Evolutionary conservation across 352 stramenopile genomes (phyloP).

Genomic region (Phytopythium chamaehyphon): DNA sequence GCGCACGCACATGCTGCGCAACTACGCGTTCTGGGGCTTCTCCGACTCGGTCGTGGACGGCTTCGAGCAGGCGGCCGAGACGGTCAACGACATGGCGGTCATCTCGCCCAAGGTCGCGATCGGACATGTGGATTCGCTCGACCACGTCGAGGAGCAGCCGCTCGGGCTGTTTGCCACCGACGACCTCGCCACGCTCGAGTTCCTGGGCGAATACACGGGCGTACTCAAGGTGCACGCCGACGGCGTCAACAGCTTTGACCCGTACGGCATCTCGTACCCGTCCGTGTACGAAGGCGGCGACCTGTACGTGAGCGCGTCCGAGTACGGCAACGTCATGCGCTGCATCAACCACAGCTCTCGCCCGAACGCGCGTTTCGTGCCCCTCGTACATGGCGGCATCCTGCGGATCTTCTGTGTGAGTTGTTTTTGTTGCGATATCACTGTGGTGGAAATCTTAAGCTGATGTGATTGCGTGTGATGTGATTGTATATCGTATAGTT

Average conservation of each 20-base stretch:
- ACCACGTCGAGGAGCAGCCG: constrained; percentile 36
- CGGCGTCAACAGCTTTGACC: constrained; percentile 38
- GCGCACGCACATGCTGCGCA: constrained; percentile 55
- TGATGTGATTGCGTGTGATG: constrained; percentile 5
- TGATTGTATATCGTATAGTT: constrained; percentile 33
- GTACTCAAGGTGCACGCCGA: constrained; percentile 50
- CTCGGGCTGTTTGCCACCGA: constrained; percentile 63
- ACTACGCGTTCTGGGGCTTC: constrained; percentile 79
- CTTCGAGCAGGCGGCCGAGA: constrained; percentile 35
- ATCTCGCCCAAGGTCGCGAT: constrained; percentile 50
- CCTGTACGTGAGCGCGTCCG: constrained; percentile 59
- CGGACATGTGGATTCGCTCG: constrained; percentile 47
- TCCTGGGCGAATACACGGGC: constrained; percentile 68
- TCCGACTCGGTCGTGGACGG: constrained; percentile 43
- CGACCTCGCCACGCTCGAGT: constrained; percentile 32
- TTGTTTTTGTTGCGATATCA: too few relatives aligned
- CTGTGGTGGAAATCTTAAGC: not conserved
- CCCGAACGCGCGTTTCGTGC: constrained; percentile 58
- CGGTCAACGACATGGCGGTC: constrained; percentile 14
- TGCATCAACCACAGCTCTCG: constrained; percentile 73
- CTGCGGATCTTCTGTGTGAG: constrained; percentile 77
- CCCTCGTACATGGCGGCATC: constrained; percentile 60
- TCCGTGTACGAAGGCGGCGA: constrained; percentile 62
- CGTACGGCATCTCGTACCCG: constrained; percentile 70
- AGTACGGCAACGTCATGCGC: constrained; percentile 74